Evolutionary conservation across 2,329 filamentous ascomycete genomes (phyloP), one percentile per base, ranked within the genome.

Genomic region (Diaporthe aspalathi): DNA sequence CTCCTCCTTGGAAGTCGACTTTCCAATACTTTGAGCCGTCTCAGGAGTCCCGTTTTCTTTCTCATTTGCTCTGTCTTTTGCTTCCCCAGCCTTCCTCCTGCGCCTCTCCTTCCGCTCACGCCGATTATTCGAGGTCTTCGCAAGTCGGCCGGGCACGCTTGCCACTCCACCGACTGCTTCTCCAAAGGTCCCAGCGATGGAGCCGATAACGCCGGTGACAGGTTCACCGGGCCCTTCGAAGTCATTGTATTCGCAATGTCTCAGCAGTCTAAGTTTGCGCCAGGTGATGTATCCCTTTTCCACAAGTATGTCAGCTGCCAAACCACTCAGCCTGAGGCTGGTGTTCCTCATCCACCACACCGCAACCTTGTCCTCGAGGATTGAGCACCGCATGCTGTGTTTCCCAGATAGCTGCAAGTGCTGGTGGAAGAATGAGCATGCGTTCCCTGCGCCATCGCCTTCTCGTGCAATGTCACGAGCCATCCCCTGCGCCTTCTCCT

Each of bases 161-260:
- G 88, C 90, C 20, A 93, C 82, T 0, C 92, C 91, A n/a, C 85
- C 83, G 32, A 91, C 88, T 1, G 91, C 84, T 45, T 88, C 86
- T 1, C 87, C 86, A 3, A 91, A 77, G 0, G 88, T 89, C 3
- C 85, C 84, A n/a, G 88, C 84, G 5, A 93, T 75, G 0, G 90
- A 91, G 14, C 89, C 88, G 43, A 89, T 88, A 5, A 88, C 82
- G 3, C 91, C 92, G 0, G 91, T 92, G 16, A 94, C 82, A 0
- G 92, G 92, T 77, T 94, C 92, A 0, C 92, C 92, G 0, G 92
- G 91, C 0, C 92, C 92, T 74, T 92, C 91, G 75, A 93, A 94
- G 75, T 94, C 92, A 74, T 93, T 93, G 91, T 92, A 94, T 75
- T 93, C 91, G 65, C 87, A 88, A 75, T 92, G 90, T 11, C 92